Percentiles rank a stretch among this genome's conserved stretches.
These are phyloP conservation scores for Apiotrichum akiyoshidainum DNA, from an alignment of 1,284 basidiomycete species.

Conservation along the genomic window DNA sequence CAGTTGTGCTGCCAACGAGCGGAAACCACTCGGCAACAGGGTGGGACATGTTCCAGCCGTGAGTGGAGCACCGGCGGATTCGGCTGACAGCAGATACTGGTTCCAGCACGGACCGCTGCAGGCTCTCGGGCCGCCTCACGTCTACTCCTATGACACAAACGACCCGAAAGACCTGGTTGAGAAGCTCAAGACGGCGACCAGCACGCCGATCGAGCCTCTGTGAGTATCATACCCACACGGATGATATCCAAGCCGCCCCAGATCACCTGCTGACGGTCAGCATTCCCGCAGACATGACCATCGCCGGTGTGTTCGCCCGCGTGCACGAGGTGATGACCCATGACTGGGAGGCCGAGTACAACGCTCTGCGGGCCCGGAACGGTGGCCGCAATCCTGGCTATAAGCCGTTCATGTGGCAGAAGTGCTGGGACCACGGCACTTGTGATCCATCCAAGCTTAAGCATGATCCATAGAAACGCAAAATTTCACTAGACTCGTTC, in stretches of 20 bases:
- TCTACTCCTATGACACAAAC: conserved; percentile 36
- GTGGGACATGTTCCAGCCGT: conserved; percentile 1
- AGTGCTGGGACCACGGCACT: neutral
- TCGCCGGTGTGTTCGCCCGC: conserved; percentile 17
- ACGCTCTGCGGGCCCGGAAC: conserved; percentile 8
- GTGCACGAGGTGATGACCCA: conserved; percentile 24
- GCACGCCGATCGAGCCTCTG: conserved; percentile 32
- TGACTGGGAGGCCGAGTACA: conserved; percentile 31
- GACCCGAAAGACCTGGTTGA: conserved; percentile 29
- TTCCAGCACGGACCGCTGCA: conserved; percentile 44
- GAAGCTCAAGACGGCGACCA: conserved; percentile 26
- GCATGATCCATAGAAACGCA: too few species aligned
- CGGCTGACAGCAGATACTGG: neutral
- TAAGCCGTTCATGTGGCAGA: neutral
- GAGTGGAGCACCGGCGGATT: neutral
- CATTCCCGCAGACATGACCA: conserved; percentile 37
- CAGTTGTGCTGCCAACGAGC: conserved; percentile 43
- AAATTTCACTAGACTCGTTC: too few species aligned
- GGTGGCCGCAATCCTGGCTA: conserved; percentile 24
- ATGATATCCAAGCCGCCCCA: too few species aligned
- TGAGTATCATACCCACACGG: conserved; percentile 17
- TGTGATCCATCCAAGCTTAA: neutral
- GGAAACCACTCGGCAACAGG: neutral
- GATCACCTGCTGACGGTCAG: conserved; percentile 2
- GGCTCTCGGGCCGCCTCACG: conserved; percentile 40